Evolutionary conservation across 805 yeast genomes (phyloP), one percentile per base, ranked within the genome.

Genomic region (Saccharomycopsis vini): DNA sequence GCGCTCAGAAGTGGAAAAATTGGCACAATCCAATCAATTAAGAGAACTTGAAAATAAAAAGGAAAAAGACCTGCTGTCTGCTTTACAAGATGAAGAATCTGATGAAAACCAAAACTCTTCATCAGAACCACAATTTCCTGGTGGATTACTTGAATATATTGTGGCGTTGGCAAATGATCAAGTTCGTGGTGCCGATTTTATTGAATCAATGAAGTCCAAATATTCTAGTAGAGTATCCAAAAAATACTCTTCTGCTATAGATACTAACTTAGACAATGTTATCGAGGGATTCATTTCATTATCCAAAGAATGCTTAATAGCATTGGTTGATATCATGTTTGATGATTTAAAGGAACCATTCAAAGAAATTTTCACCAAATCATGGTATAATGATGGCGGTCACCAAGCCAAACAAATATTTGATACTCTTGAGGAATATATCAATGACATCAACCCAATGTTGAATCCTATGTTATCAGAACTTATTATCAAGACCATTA

Each of bases 151-250:
- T 32, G 95, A 87, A 55, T 87, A 87, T 61, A 62, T 84, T 42
- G 73, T 84, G 13, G 95, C 95, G 0, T 69, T 85, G 15, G 90
- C 89, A 2, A 87, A 87, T 61, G 92, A 89, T 52, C 94, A 83
- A 61, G 75, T 79, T 66, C 69, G 78, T 50, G 80, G 80, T 13
- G 81, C 83, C 2, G 81, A 76, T 52, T 75, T 75, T 50, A 64
- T 80, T 2, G 92, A 83, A 50, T 81, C 83, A 20, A 78, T 84
- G 45, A 71, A 81, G 4, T 75, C 75, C 39, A 71, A 81, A 46
- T 72, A 81, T 53, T 73, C 76, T 19, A 76, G 73, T n/a, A 67
- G 77, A 55, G 82, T 86, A 35, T 70, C 81, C 32, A 79, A 78
- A 34, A 73, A 69, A 45, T 82, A 83, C 61, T 68, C 71, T 43